Evolutionary conservation across 805 yeast genomes (phyloP), one percentile per base, ranked within the genome.

Genomic region (Limtongia smithiae): DNA sequence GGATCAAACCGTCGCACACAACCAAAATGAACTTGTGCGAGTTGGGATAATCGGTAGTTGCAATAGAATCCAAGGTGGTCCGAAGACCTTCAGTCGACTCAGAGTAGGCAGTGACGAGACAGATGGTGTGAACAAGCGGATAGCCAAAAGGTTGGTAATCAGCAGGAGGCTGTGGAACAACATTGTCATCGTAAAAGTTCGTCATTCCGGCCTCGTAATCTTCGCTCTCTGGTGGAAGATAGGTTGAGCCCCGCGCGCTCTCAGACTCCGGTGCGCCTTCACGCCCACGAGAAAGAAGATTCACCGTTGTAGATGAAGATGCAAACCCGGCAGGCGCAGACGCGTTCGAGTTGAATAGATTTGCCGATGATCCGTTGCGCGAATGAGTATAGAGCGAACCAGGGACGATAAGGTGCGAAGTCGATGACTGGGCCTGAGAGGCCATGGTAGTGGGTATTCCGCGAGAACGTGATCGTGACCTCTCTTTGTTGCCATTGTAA

Each of bases 1-100:
- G 90, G 60, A 93, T 83, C 31, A 91, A 59, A 59, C 98, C 98
- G 71, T 93, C 98, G 73, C 97, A 91, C 12, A 91, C 77, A 35
- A 90, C 80, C 45, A 89, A 70, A 35, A 93, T 74, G 54, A 93
- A 71, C 66, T 91, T 93, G 68, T 93, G 97, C 3, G 96, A 86
- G 66, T 89, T 90, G 48, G 97, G 97, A 67, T 85, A 93, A 57
- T 88, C 95, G 1, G 97, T 88, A 1, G 96, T 87, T n/a, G 95
- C 86, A 44, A 93, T 65, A 1, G 97, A 91, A 66, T 93, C 97
- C 56, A 91, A 67, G 0, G 97, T 89, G 0, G 91, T 80, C 61
- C 97, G 76, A 50, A 93, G 68, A 54, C 94, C 96, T 11, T 75
- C 83, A 59, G 80, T 85, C 65, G 88, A 95, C 70, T 93, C 98